Evolutionary conservation across 495 filamentous ascomycete genomes (phyloP), one percentile per base, ranked within the genome.

Genomic region (Xylaria telfairii): DNA sequence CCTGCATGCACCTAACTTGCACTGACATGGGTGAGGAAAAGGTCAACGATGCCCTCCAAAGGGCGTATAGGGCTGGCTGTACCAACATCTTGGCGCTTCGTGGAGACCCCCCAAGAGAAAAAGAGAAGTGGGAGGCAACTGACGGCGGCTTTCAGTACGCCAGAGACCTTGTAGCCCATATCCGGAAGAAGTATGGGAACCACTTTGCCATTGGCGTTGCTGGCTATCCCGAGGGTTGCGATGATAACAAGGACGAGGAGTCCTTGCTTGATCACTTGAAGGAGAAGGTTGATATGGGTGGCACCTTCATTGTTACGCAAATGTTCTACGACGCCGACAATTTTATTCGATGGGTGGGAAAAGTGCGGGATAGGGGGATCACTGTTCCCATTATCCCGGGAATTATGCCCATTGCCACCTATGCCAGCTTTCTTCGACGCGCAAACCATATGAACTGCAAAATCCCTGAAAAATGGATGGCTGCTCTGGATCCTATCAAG

Each of bases 301-400:
- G 91, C 64, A 90, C 92, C 12, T 98, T 97, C 80, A 90, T 99
- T 60, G 91, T 99, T 64, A 98, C 96, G 0, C 96, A 99, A 83
- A 99, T 99, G 96, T 97, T 97, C 81, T 99, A 99, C 82, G 95
- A 98, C 79, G 94, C 90, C 32, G 95, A 99, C 74, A 94, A 92
- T 75, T 99, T 98, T 81, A 81, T 98, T 39, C 84, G 87, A 51
- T 99, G 96, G 96, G 93, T 97, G 41, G 80, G 88, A 67, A 95
- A 93, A 79, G 92, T 92, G 66, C 89, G 94, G 44, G 94, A 88
- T 30, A 89, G 88, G 76, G 96, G 96, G 26, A 94, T 99, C 77
- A 90, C 83, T 24, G 87, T 97, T 30, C 95, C 96, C 30, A 97
- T 99, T 75, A 90, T 99, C 34, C 96, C 96, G 0, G 96, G 96